phyloP scores from a whole-genome alignment of 2,329 filamentous ascomycete species.

The Xylariaceae sp. region DNA sequence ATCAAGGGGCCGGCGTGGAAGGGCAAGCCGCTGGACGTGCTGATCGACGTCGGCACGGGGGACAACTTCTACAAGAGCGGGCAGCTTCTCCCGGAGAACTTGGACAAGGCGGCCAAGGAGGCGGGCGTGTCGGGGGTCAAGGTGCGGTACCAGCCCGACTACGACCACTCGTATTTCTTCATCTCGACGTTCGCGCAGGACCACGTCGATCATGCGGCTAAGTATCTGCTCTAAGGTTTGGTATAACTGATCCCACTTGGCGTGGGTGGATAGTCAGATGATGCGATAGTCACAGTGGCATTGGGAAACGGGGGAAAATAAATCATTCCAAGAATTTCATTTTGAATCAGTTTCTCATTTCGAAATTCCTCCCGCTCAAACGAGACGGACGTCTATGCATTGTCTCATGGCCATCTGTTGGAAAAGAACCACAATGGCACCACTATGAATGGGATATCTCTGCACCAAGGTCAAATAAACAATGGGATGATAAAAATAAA shows the following conservation, averaged over 20 bases:
- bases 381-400: neutral
- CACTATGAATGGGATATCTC: no score
- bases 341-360: neutral
- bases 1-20: slow-evolving; percentile 65
- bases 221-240: slow-evolving; percentile 58
- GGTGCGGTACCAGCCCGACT: slow-evolving; percentile 81
- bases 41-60: slow-evolving; percentile 90
- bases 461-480: neutral
- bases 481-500: neutral
- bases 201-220: slow-evolving; percentile 87
- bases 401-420: neutral
- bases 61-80: slow-evolving; percentile 96
- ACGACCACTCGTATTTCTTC: slow-evolving; percentile 98
- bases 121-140: slow-evolving; percentile 68
- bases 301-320: no score
- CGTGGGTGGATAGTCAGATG: no score
- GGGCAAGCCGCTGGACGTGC: slow-evolving; percentile 60
- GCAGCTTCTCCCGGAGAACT: slow-evolving; percentile 91
- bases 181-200: slow-evolving; percentile 88
- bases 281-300: no score
- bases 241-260: no score
- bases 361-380: neutral
- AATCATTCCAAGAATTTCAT: no score
- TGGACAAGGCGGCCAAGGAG: slow-evolving; percentile 73
- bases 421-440: neutral